Evolutionary conservation across 2,329 filamentous ascomycete species (phyloP).

Genomic region (Fusarium verrucosum): DNA sequence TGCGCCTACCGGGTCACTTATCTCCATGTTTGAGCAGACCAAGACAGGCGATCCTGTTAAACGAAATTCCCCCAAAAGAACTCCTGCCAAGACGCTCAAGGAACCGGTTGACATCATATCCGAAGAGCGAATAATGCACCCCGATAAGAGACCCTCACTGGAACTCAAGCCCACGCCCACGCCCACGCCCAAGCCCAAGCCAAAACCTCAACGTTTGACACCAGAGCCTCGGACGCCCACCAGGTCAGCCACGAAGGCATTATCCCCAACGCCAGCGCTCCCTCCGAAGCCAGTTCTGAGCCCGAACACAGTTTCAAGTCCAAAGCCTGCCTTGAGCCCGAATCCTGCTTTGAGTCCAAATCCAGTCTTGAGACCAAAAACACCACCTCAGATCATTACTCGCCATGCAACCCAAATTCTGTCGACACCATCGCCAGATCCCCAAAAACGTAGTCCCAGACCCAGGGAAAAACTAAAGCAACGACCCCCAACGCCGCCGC

Average conservation of each 20-base stretch:
- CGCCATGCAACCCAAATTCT: conserved; percentile 31
- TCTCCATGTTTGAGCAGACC: conserved; percentile 73
- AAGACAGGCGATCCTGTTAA: conserved; percentile 49
- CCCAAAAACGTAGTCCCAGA: conserved; percentile 41
- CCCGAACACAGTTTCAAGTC: conserved; percentile 38
- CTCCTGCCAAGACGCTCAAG: conserved; percentile 19
- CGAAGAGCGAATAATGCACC: conserved; percentile 9
- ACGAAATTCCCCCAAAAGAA: conserved; percentile 42
- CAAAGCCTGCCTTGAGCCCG: background rate
- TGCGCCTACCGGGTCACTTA: conserved; percentile 69
- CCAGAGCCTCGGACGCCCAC: conserved; percentile 32
- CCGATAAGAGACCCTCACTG: conserved; percentile 7
- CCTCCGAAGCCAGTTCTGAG: conserved; percentile 41
- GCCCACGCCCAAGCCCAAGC: conserved; percentile 39
- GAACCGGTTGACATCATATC: conserved; percentile 23
- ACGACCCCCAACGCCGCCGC: conserved; percentile 51
- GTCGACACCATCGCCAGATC: conserved; percentile 44
- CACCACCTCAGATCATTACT: conserved; percentile 43
- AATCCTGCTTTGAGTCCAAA: conserved; percentile 25
- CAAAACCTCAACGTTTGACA: conserved; percentile 37
- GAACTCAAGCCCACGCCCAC: conserved; percentile 45
- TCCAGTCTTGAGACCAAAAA: conserved; percentile 45
- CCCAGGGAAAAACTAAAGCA: conserved; percentile 23
- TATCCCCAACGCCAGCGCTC: conserved; percentile 50
- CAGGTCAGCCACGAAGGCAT: conserved; percentile 39